Conservation (phyloP, 2,329 filamentous ascomycete genomes). For the Delphinella strobiligena region DNA sequence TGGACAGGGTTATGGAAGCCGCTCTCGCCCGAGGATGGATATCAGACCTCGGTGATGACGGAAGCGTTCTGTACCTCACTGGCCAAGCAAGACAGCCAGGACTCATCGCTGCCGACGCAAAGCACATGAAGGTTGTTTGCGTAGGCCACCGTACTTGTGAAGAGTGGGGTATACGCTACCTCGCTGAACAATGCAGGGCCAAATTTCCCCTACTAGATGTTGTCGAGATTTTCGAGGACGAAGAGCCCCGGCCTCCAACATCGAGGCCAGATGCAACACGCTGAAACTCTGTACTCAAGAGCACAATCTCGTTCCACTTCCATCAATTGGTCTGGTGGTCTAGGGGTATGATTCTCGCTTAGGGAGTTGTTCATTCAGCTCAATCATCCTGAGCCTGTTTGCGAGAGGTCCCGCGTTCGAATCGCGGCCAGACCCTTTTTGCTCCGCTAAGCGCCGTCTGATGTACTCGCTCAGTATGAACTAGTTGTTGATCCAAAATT, state of each 20-base stretch:
- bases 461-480: too few relatives aligned
- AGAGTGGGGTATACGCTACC: slow-evolving; percentile 27
- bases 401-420: too few relatives aligned
- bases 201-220: slow-evolving; percentile 21
- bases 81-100: slow-evolving; percentile 24
- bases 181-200: slow-evolving; percentile 18
- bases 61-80: slow-evolving; percentile 25
- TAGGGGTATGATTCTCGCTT: too few relatives aligned
- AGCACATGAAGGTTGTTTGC: slow-evolving; percentile 24
- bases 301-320: too few relatives aligned
- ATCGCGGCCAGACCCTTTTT: too few relatives aligned
- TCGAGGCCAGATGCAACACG: slow-evolving; percentile 2
- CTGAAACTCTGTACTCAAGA: too few relatives aligned
- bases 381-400: too few relatives aligned
- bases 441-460: too few relatives aligned
- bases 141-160: slow-evolving; percentile 27
- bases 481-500: too few relatives aligned
- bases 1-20: slow-evolving; percentile 22
- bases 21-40: slow-evolving; percentile 18
- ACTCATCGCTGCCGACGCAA: slow-evolving; percentile 19
- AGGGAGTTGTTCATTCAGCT: too few relatives aligned
- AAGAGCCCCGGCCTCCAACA: slow-evolving; percentile 10
- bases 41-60: slow-evolving; percentile 12
- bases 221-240: slow-evolving; percentile 25
- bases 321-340: too few relatives aligned